Evolutionary conservation across 306 rosid species (phyloP).

Genomic region (Quercus ilex): DNA sequence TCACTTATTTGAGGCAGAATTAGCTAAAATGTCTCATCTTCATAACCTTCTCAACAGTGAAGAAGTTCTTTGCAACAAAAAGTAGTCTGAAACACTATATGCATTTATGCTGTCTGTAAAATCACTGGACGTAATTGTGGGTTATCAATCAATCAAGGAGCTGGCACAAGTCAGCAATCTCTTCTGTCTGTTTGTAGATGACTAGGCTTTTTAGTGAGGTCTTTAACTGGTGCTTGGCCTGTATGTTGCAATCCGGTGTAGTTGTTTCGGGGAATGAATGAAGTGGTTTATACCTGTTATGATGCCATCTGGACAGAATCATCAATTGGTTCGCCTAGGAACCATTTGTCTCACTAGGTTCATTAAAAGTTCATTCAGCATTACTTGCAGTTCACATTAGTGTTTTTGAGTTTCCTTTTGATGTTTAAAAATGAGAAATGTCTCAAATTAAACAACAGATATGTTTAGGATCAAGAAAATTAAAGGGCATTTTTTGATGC

Average conservation of each 20-base stretch:
- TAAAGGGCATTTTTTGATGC: background rate
- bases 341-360: background rate
- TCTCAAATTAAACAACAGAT: background rate
- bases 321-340: background rate
- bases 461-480: background rate
- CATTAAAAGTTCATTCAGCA: too few relatives aligned
- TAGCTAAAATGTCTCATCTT: too few relatives aligned
- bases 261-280: background rate
- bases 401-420: background rate
- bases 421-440: background rate
- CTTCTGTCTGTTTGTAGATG: background rate
- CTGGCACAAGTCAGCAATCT: too few relatives aligned
- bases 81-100: too few relatives aligned
- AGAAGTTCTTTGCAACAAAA: too few relatives aligned
- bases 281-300: background rate
- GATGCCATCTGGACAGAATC: background rate
- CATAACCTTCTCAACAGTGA: too few relatives aligned
- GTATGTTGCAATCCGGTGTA: background rate
- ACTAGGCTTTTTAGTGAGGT: background rate
- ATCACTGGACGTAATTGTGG: too few relatives aligned
- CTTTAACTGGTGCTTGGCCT: background rate
- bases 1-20: too few relatives aligned
- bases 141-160: too few relatives aligned
- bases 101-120: too few relatives aligned
- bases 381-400: background rate